Evolutionary conservation across 805 yeast genomes (phyloP).

Genomic region (Starmera dryadoides): DNA sequence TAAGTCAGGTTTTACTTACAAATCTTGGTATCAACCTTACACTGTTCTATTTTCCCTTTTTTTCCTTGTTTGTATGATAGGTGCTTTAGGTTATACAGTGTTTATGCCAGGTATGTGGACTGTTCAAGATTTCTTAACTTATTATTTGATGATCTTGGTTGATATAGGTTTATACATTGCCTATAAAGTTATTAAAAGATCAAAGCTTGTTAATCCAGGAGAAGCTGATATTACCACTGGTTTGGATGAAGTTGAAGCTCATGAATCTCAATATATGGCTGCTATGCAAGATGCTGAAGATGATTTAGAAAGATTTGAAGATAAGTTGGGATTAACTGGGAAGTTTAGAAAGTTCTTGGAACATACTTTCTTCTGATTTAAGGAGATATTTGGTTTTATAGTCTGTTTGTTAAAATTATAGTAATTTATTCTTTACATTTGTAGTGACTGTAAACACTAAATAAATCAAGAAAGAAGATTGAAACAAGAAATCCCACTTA

Average conservation of each 20-base stretch:
- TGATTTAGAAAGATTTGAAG: conserved; percentile 4
- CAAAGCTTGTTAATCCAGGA: conserved; percentile 35
- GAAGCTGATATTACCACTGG: conserved; percentile 52
- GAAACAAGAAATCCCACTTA: too few relatives aligned
- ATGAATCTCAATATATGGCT: conserved; percentile 29
- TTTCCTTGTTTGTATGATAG: conserved; percentile 41
- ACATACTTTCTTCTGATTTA: too few relatives aligned
- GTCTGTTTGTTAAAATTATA: too few relatives aligned
- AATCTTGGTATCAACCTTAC: conserved; percentile 55
- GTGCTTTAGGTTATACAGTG: conserved; percentile 61
- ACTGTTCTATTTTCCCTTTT: conserved; percentile 40
- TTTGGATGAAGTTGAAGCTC: conserved; percentile 48
- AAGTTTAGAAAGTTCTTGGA: too few relatives aligned
- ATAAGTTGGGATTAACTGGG: too few relatives aligned
- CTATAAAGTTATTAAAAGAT: conserved; percentile 42
- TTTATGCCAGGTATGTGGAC: conserved; percentile 68
- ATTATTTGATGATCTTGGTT: conserved; percentile 65
- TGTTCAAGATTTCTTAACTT: conserved; percentile 55
- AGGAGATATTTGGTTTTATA: too few relatives aligned
- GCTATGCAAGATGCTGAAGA: too few relatives aligned
- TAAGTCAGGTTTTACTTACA: conserved; percentile 34
- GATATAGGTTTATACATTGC: conserved; percentile 36
- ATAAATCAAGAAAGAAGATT: too few relatives aligned
- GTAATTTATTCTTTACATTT: too few relatives aligned
- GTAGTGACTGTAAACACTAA: too few relatives aligned